phyloP scores from a whole-genome alignment of 2,329 filamentous ascomycete genomes.

The Pseudogymnoascus sp. region DNA sequence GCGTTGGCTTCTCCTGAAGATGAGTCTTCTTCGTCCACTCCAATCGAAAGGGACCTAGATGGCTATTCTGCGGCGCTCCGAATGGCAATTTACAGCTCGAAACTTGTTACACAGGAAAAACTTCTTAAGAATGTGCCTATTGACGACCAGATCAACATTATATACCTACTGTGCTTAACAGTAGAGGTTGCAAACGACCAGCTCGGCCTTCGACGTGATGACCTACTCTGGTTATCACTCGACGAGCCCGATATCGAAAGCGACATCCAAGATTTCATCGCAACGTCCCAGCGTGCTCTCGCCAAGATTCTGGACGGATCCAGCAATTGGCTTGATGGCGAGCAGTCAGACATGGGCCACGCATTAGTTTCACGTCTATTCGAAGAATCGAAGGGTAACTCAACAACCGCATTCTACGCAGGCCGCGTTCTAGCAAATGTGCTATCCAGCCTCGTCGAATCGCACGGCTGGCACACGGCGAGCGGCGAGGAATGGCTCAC shows the following conservation, averaged over 20 bases:
- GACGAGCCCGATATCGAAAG: constrained; percentile 26
- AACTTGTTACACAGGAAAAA: constrained; percentile 41
- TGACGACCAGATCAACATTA: constrained; percentile 38
- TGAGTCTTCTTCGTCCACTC: constrained; percentile 17
- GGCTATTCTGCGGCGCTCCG: constrained; percentile 66
- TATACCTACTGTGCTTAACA: constrained; percentile 44
- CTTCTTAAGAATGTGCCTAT: constrained; percentile 33
- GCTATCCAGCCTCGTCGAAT: constrained; percentile 38
- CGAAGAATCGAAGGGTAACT: constrained; percentile 34
- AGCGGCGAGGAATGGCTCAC: constrained; percentile 40
- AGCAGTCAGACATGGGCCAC: constrained; percentile 32
- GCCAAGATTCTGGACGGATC: constrained; percentile 28
- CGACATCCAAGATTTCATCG: constrained; percentile 17
- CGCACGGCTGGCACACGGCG: constrained; percentile 35
- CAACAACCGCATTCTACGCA: constrained; percentile 41
- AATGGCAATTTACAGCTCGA: constrained; percentile 62
- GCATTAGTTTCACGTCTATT: constrained; percentile 38
- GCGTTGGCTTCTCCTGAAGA: constrained; percentile 44
- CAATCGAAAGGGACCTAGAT: constrained; percentile 50
- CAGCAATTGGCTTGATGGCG: constrained; percentile 35
- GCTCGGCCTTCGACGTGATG: constrained; percentile 32
- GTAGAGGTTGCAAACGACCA: constrained; percentile 46
- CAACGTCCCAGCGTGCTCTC: constrained; percentile 10
- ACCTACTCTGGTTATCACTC: constrained; percentile 40
- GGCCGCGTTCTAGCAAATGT: constrained; percentile 44